Evolutionary conservation across 768 basidiomycete genomes (phyloP).

Genomic region (Tephrocybe sp.): DNA sequence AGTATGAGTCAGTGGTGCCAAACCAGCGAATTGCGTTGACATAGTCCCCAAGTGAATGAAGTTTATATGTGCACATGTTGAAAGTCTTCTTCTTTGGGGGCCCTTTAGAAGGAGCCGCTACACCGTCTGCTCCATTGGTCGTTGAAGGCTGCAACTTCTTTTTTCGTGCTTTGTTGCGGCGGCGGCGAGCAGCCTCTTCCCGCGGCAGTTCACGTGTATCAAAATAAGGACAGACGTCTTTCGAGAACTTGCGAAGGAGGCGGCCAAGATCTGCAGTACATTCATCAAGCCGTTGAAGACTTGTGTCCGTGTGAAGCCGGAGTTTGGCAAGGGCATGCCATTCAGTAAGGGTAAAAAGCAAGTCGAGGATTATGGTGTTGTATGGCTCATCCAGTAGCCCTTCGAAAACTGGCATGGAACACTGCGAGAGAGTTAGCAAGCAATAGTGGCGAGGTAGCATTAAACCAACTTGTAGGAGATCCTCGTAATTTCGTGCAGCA

Average conservation of each 20-base stretch:
- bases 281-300: not conserved
- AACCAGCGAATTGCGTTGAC: slow-evolving; percentile 6
- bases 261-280: slow-evolving; percentile 8
- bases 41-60: slow-evolving; percentile 16
- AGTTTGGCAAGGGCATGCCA: slow-evolving; percentile 28
- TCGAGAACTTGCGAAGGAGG: slow-evolving; percentile 3
- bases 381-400: slow-evolving; percentile 10
- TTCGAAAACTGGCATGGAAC: slow-evolving; percentile 18
- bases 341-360: slow-evolving; percentile 16
- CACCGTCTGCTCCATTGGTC: too few relatives aligned
- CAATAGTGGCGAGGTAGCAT: slow-evolving; percentile 23
- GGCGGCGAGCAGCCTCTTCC: slow-evolving; percentile 8
- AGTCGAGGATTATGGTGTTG: slow-evolving; percentile 11
- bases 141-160: not conserved
- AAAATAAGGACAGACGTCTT: slow-evolving; percentile 6
- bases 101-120: slow-evolving; percentile 1
- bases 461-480: slow-evolving; percentile 27
- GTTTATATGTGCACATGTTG: slow-evolving; percentile 13
- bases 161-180: not conserved
- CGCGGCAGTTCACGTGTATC: slow-evolving; percentile 8
- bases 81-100: slow-evolving; percentile 2
- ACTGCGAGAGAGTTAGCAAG: slow-evolving; percentile 23
- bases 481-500: slow-evolving; percentile 28
- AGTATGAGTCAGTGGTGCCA: slow-evolving; percentile 8
- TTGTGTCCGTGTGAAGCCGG: slow-evolving; percentile 15